Evolutionary conservation across 192 early-diverging fungal genomes (phyloP).

Genomic region (Coemansia erecta): DNA sequence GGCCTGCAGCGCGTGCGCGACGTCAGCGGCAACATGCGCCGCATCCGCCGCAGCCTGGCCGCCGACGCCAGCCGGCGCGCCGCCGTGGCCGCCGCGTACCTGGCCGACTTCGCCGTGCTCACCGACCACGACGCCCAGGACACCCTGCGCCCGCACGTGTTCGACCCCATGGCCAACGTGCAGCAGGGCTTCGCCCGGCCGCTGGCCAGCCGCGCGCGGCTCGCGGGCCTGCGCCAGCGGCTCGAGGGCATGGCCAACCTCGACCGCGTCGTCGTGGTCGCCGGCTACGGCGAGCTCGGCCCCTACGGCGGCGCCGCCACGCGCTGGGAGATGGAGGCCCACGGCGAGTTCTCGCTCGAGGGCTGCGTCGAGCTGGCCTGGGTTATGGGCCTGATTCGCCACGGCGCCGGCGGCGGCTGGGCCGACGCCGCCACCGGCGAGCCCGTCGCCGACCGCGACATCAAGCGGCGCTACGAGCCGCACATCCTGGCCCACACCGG

Average conservation of each 20-base stretch:
- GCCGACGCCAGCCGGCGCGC: slow-evolving; percentile 1
- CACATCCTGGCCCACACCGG: slow-evolving; percentile 87
- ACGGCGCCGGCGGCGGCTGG: slow-evolving; percentile 63
- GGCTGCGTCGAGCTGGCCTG: slow-evolving; percentile 94
- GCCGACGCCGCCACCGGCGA: slow-evolving; percentile 76
- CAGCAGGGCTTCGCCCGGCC: slow-evolving; percentile 76
- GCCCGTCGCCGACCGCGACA: slow-evolving; percentile 79
- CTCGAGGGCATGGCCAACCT: slow-evolving; percentile 74
- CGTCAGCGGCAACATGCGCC: slow-evolving; percentile 7
- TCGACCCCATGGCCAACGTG: slow-evolving; percentile 82
- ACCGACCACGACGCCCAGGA: slow-evolving; percentile 7
- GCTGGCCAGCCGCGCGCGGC: slow-evolving; percentile 57
- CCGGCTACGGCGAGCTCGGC: slow-evolving; percentile 91
- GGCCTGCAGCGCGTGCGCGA: slow-evolving; percentile 79
- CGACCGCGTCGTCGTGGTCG: slow-evolving; percentile 87
- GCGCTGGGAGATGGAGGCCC: slow-evolving; percentile 96
- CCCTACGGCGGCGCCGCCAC: slow-evolving; percentile 89
- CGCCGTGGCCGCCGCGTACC: slow-evolving; percentile 11
- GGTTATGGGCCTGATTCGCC: slow-evolving; percentile 93
- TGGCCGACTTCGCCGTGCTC: slow-evolving; percentile 12
- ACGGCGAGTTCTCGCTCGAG: slow-evolving; percentile 59
- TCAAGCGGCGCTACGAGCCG: slow-evolving; percentile 90
- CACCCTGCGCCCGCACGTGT: slow-evolving; percentile 16
- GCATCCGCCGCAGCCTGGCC: slow-evolving; percentile 2
- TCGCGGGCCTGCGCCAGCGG: slow-evolving; percentile 59